Evolutionary conservation across 352 stramenopile genomes (phyloP).

Genomic region (Pythium phragmitis): DNA sequence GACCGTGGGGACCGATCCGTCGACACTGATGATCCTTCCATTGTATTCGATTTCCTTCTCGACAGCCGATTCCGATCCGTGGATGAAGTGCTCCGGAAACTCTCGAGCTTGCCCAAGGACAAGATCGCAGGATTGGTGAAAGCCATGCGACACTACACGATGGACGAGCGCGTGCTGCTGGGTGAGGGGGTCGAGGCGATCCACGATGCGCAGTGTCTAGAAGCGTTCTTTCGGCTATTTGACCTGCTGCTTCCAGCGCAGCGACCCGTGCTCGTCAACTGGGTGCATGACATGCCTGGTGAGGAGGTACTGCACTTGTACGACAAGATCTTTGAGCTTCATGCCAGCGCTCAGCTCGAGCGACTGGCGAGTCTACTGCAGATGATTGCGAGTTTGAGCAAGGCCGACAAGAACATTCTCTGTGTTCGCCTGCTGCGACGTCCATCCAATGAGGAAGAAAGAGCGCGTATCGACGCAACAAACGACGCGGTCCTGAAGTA

Average conservation of each 20-base stretch:
- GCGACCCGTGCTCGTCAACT: conserved; percentile 36
- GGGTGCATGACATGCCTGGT: conserved; percentile 45
- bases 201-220: conserved; percentile 26
- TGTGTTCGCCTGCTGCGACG: conserved; percentile 24
- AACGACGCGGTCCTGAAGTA: conserved; percentile 44
- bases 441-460: neutral
- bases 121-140: conserved; percentile 30
- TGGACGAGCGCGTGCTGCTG: conserved; percentile 37
- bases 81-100: conserved; percentile 47
- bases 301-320: conserved; percentile 39
- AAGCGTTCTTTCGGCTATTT: conserved; percentile 41
- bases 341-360: conserved; percentile 1
- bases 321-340: conserved; percentile 36
- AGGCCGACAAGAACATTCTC: conserved; percentile 40
- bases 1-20: conserved; percentile 2
- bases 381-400: conserved; percentile 36
- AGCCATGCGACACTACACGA: conserved; percentile 27
- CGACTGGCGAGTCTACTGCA: conserved; percentile 35
- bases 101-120: conserved; percentile 32
- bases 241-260: conserved; percentile 27
- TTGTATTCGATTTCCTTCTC: conserved; percentile 55
- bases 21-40: neutral
- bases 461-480: neutral
- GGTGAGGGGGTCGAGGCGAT: conserved; percentile 45
- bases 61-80: conserved; percentile 34